Base-by-base conservation (phyloP, 805 yeast genomes). In the Isabelozyma pseudorhagii region DNA sequence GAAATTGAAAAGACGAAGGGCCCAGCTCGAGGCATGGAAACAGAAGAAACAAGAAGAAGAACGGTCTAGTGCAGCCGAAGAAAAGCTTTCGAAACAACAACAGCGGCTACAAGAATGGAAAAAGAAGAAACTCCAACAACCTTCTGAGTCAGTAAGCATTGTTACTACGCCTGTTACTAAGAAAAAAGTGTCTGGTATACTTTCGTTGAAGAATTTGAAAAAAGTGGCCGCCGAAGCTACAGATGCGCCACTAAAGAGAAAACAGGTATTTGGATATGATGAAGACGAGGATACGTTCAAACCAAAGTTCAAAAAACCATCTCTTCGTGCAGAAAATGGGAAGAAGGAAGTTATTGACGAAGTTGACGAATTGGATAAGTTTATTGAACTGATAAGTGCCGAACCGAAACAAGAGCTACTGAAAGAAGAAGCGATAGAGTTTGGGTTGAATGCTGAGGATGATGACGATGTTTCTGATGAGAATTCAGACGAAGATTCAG, bases 11-110 rank as follows among this genome's bases (percentile, higher is more conserved):
- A 59, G 56, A 48, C 71, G 89, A 47, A 78, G 78, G 52, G 83
- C 80, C 51, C 78, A 76, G 55, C 60, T 84, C 45, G 81, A 80
- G 4, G 78, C 77, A 42, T 85, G 89, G 89, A 83, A 80, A 57
- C 71, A 68, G 56, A 80, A 50, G 29, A 58, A 58, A 42, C 55
- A 55, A 31, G 49, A 56, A 40, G 51, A 44, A 31, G 45, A 49
- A 14, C 17, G 27, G 42, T 34, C 25, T 38, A 15, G 17, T 21
- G 50, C 10, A 45, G 39, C 10, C 40, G 59, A 57, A 10, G 54
- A 54, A 44, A 59, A 57, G 49, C 44, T 50, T 14, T 68, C 15
- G 11, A 42, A 64, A 40, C 66, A 77, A 42, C 71, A 68, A 42
- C 62, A 64, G 52, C 70, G 77, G 50, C 59, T 80, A 0, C 80